Percentiles rank a stretch among this genome's conserved stretches.
phyloP scores from a whole-genome alignment of 495 filamentous ascomycete species.

The Neurospora tetrasperma region DNA sequence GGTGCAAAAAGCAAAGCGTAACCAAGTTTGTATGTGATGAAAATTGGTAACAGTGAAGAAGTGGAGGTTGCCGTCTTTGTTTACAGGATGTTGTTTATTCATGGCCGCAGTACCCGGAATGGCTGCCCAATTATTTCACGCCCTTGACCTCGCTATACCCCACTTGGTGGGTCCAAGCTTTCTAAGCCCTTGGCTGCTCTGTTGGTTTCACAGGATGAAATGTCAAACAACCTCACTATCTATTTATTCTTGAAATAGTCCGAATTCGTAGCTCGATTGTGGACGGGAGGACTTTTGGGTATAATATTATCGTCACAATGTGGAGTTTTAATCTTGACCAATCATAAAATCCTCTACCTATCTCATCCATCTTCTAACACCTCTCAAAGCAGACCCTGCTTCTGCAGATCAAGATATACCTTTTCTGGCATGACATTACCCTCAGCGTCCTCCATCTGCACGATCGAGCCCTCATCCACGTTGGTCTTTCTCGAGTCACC shows the following conservation, averaged over 20 bases:
- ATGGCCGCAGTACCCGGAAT: background rate
- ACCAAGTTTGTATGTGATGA: background rate
- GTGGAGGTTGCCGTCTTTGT: background rate
- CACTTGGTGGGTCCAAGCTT: background rate
- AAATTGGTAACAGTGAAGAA: background rate
- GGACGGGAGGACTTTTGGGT: background rate
- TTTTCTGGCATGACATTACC: slow-evolving; percentile 99
- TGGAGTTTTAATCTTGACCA: background rate
- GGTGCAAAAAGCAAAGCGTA: background rate
- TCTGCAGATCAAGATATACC: slow-evolving; percentile 80
- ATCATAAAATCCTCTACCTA: background rate
- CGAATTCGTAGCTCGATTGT: background rate
- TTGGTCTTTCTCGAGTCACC: slow-evolving; percentile 72
- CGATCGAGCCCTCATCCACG: slow-evolving; percentile 65
- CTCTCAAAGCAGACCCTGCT: slow-evolving; percentile 54
- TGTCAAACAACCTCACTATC: background rate
- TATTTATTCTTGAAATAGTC: background rate
- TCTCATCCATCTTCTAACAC: background rate
- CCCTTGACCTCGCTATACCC: background rate
- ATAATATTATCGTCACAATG: background rate
- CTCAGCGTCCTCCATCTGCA: slow-evolving; percentile 96
- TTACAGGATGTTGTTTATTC: background rate
- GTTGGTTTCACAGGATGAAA: background rate
- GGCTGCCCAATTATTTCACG: background rate
- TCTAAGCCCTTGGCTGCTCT: background rate